These are phyloP conservation scores for Exophiala mesophila DNA, from an alignment of 2,329 filamentous ascomycete species.

Conservation along the genomic window DNA sequence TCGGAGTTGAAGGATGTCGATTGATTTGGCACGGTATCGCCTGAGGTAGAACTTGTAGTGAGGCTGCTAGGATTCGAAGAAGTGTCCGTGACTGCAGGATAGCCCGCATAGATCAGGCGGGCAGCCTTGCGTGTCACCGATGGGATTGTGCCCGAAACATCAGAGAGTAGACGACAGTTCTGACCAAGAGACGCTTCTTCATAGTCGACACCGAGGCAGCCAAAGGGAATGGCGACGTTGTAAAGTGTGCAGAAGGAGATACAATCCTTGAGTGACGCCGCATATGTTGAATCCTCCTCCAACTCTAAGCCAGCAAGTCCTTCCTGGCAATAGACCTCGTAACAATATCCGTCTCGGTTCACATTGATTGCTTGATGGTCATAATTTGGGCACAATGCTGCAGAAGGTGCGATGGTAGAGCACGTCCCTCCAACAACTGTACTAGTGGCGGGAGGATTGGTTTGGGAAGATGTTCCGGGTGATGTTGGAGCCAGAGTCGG, in stretches of 20 bases:
- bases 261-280: conserved; percentile 13
- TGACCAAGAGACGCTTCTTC: conserved; percentile 5
- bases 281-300: conserved; percentile 12
- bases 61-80: conserved; percentile 4
- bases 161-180: conserved; percentile 18
- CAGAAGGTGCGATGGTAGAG: conserved; percentile 12
- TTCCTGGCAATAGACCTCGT: conserved; percentile 20
- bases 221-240: conserved; percentile 19
- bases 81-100: conserved; percentile 16
- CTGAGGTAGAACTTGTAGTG: conserved; percentile 2
- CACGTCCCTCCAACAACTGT: conserved; percentile 9
- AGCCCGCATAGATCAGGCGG: conserved; percentile 19
- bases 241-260: conserved; percentile 17
- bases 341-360: conserved; percentile 19
- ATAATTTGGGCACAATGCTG: conserved; percentile 17
- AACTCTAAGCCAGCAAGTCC: conserved; percentile 11
- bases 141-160: conserved; percentile 10
- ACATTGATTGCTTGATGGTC: conserved; percentile 20
- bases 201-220: conserved; percentile 21
- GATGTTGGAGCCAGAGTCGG: conserved; percentile 41
- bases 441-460: conserved; percentile 19
- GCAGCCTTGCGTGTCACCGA: conserved; percentile 6
- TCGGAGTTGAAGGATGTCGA: background rate
- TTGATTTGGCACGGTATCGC: background rate
- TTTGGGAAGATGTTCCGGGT: conserved; percentile 32